These are phyloP conservation scores for Astrothelium subdiscretum DNA, from an alignment of 495 filamentous ascomycete genomes.

Conservation along the genomic window DNA sequence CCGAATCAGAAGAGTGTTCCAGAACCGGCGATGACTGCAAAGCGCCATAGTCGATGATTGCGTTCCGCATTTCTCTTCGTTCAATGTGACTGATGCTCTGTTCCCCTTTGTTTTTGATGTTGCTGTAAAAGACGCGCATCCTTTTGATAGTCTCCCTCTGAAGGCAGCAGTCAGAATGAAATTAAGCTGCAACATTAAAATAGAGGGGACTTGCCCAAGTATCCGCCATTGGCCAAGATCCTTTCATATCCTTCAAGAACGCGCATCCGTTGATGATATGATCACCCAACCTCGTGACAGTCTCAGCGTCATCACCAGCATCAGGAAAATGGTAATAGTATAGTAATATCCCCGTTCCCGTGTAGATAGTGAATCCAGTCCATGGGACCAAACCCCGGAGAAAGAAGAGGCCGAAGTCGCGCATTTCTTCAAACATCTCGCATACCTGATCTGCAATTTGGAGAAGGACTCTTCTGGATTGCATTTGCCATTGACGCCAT, in stretches of 20 bases:
- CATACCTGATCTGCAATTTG: constrained; percentile 18
- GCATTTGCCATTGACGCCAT: constrained; percentile 21
- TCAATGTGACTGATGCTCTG: constrained; percentile 19
- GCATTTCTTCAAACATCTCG: constrained; percentile 26
- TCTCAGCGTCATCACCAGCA: constrained; percentile 14
- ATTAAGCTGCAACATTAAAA: not conserved
- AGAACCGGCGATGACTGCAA: constrained; percentile 19
- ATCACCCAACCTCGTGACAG: constrained; percentile 12
- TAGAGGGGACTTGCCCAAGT: constrained; percentile 15
- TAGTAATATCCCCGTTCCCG: constrained; percentile 20
- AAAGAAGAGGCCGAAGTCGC: constrained; percentile 23
- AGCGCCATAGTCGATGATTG: constrained; percentile 23
- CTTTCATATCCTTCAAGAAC: constrained; percentile 24
- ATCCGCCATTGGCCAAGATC: constrained; percentile 22
- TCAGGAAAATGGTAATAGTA: constrained; percentile 21
- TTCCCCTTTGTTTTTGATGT: constrained; percentile 7
- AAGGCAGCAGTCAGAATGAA: not conserved
- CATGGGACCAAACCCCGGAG: constrained; percentile 22
- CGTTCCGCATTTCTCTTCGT: constrained; percentile 15
- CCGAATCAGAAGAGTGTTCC: not conserved
- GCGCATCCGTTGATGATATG: constrained; percentile 17
- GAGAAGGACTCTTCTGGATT: constrained; percentile 15
- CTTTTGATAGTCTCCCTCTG: constrained; percentile 24
- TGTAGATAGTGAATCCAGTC: constrained; percentile 26
- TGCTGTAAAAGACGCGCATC: constrained; percentile 22